Evolutionary conservation across 2,329 filamentous ascomycete species (phyloP), one percentile per base, ranked within the genome.

Genomic region (Lasiodiplodia sp.): DNA sequence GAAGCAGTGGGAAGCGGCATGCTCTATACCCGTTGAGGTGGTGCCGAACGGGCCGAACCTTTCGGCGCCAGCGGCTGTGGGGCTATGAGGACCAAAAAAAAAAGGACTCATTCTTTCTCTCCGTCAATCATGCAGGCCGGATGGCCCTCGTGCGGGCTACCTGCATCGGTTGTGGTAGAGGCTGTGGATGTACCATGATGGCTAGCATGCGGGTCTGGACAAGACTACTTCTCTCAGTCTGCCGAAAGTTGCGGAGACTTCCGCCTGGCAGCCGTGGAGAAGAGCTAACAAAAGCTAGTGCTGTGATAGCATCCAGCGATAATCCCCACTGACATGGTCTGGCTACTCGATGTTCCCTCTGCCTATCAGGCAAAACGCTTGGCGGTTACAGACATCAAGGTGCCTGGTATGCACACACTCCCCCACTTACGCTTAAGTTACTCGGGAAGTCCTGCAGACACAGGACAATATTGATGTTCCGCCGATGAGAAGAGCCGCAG

Each of bases 11-110:
- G 11, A 14, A 47, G 8, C 18, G 40, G 5, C 1, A 47, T 11
- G 1, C 44, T n/a, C 44, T 8, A 47, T 47, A 47, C 44, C 55
- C 34, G 55, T 23, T n/a, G 38, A n/a, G 21, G 10, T n/a, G 55
- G 34, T 23, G 18, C n/a, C 55, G 34, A 57, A 57, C 55, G 55
- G 55, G n/a, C 55, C 55, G 55, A 57, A 40, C 55, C 55, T 38
- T 40, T 57, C 6, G 23, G 38, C 21, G 38, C 37, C 44, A 7
- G 55, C 10, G 8, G 2, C 23, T 58, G 18, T 38, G n/a, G 55
- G 21, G 18, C 31, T 23, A 8, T 21, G 18, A 58, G 18, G 18
- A 47, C 16, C 31, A 34, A 16, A 16, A 40, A 34, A 16, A 16
- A 40, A 16, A 5, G 12, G 38, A 6, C 38, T 14, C 5, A 18